phyloP scores from a whole-genome alignment of 2,329 filamentous ascomycete genomes.

The Fusarium coffeatum region DNA sequence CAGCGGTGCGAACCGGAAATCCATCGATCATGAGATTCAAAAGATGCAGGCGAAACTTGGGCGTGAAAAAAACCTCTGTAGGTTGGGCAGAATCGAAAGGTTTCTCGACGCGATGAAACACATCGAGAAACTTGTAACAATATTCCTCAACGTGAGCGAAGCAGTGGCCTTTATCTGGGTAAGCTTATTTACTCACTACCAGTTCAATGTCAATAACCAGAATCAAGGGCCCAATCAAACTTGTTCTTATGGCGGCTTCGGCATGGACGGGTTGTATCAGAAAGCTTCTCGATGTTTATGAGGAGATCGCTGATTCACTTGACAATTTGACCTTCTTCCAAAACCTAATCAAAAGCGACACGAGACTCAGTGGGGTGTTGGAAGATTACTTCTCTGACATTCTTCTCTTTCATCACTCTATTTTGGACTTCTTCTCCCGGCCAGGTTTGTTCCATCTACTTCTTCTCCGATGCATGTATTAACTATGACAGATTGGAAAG shows the following conservation, averaged over 20 bases:
- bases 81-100: rapidly evolving
- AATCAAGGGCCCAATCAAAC: constrained; percentile 1
- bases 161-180: constrained; percentile 15
- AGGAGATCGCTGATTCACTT: not conserved
- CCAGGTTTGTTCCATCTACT: not conserved
- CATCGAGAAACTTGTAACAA: not conserved
- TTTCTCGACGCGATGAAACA: constrained; percentile 6
- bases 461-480: no score
- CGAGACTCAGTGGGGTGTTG: rapidly evolving
- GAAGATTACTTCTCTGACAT: constrained; percentile 11
- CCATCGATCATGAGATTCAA: rapidly evolving
- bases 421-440: not conserved
- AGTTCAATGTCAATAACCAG: no score
- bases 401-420: not conserved
- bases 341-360: not conserved
- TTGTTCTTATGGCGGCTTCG: constrained; percentile 5
- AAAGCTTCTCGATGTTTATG: not conserved
- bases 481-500: not conserved
- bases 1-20: rapidly evolving
- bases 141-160: not conserved
- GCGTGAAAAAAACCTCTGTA: not conserved
- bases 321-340: not conserved
- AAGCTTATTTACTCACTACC: not conserved
- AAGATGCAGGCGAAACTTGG: not conserved
- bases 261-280: not conserved